Percentiles rank a stretch among this genome's conserved stretches.
Evolutionary conservation across 768 basidiomycete genomes (phyloP).

Genomic region (Suillus alpinus): DNA sequence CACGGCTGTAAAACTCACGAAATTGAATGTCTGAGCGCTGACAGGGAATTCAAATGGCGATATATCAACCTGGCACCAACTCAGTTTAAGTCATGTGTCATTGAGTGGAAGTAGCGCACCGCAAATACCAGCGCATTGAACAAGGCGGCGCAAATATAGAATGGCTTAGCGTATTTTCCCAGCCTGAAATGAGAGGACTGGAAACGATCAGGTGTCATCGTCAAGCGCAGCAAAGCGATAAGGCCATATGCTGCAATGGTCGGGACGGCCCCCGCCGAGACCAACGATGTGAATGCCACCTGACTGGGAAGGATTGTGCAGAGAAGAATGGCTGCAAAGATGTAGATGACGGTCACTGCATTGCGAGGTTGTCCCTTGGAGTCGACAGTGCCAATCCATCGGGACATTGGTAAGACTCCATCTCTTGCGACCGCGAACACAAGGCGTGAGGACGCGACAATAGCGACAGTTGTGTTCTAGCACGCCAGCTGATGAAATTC

Average conservation of each 20-base stretch:
- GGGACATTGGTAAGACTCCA: constrained; percentile 80
- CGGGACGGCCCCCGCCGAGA: constrained; percentile 83
- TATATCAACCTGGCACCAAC: constrained; percentile 57
- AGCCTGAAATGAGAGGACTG: constrained; percentile 69
- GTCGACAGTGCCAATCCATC: constrained; percentile 81
- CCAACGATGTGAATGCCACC: constrained; percentile 88
- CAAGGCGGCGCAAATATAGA: constrained; percentile 63
- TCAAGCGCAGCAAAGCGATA: constrained; percentile 71
- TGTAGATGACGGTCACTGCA: constrained; percentile 83
- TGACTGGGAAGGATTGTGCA: constrained; percentile 88
- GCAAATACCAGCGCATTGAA: constrained; percentile 78
- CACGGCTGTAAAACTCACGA: constrained; percentile 49
- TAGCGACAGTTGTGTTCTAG: constrained; percentile 82
- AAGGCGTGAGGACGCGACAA: constrained; percentile 86
- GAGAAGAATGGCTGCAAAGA: constrained; percentile 72
- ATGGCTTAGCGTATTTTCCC: constrained; percentile 61
- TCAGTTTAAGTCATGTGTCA: constrained; percentile 4
- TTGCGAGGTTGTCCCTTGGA: constrained; percentile 71
- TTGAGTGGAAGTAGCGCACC: constrained; percentile 40
- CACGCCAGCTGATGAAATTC: neutral
- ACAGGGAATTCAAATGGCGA: constrained; percentile 91
- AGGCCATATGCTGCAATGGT: constrained; percentile 88
- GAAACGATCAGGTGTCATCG: constrained; percentile 77
- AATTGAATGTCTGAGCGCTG: constrained; percentile 75
- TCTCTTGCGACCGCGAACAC: constrained; percentile 95